Evolutionary conservation across 2,329 filamentous ascomycete genomes (phyloP).

Genomic region (Pseudogymnoascus pannorum): DNA sequence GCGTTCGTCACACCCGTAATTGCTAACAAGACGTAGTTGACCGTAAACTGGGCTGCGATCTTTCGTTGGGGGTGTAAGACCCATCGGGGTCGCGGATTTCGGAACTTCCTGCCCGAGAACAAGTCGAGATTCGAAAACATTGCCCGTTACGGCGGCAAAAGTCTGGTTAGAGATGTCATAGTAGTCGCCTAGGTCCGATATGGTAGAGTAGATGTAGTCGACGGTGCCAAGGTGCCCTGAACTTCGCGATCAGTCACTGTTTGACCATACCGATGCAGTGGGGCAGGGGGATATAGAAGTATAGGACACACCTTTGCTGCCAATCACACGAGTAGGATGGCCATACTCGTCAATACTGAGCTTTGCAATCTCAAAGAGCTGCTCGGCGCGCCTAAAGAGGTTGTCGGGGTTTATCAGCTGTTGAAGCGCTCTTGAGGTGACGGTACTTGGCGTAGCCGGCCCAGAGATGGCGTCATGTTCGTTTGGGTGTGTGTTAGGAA

Average conservation of each 20-base stretch:
- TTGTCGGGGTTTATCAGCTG: slow-evolving; percentile 46
- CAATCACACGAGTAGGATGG: slow-evolving; percentile 65
- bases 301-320: slow-evolving; percentile 46
- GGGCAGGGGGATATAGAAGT: background rate
- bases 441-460: slow-evolving; percentile 26
- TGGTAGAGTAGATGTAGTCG: slow-evolving; percentile 51
- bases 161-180: slow-evolving; percentile 56
- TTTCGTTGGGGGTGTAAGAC: slow-evolving; percentile 59
- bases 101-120: slow-evolving; percentile 47
- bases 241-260: slow-evolving; percentile 14
- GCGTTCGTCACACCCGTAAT: slow-evolving; percentile 53
- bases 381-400: slow-evolving; percentile 51
- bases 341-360: slow-evolving; percentile 52
- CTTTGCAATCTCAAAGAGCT: slow-evolving; percentile 57
- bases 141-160: slow-evolving; percentile 55
- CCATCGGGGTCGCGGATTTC: slow-evolving; percentile 48
- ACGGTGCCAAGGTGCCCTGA: slow-evolving; percentile 57
- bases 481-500: slow-evolving; percentile 16
- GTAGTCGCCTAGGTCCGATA: slow-evolving; percentile 50
- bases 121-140: slow-evolving; percentile 51
- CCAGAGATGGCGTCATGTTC: slow-evolving; percentile 12
- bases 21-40: slow-evolving; percentile 50
- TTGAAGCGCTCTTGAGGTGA: slow-evolving; percentile 51
- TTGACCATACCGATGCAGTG: slow-evolving; percentile 14
- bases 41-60: slow-evolving; percentile 52